Base-by-base conservation (phyloP, 192 early-diverging fungal genomes). In the Mycoemilia scoparia region DNA sequence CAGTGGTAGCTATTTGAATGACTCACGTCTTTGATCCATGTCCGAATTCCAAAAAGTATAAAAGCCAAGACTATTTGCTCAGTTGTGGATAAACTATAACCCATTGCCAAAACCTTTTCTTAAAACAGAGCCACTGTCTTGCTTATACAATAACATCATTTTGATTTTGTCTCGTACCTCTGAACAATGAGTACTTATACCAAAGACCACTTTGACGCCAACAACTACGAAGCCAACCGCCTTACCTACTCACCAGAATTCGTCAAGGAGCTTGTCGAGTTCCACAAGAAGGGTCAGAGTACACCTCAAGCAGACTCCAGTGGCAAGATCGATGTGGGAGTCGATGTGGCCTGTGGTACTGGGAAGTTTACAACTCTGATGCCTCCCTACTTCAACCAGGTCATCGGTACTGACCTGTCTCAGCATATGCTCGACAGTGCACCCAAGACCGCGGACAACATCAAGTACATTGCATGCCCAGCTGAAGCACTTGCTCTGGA, bases 341-440 rank as follows among this genome's bases (percentile, higher is more conserved):
- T 66, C 1, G 63, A 66, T 25, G 49, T 66, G 1, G 63, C 57
- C 15, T 53, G 57, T 3, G 63, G 63, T 3, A 66, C 63, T 1
- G 63, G 63, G 2, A 51, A 55, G 24, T 47, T 65, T 43, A 51
- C 56, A 2, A 46, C 46, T 20, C 51, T 51, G 43, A 47, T 54
- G 15, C 42, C 41, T 24, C 40, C 35, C 6, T 34, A 23, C 8
- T 44, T 49, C 21, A 34, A 31, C 19, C 33, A 36, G 21, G 63
- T 66, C 5, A 21, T 60, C 21, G 63, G 52, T 5, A 41, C 46
- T 1, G 63, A 66, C 21, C 43, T 60, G 2, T 66, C 63, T 2
- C 31, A 28, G 1, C 36, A 24, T 19, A 66, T 66, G 63, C 46
- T 56, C 4, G 19, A 43, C 16, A 43, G 45, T 14, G 60, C 60